These are phyloP conservation scores for Betula pendula DNA, from an alignment of 306 rosid species.

Conservation along the genomic window DNA sequence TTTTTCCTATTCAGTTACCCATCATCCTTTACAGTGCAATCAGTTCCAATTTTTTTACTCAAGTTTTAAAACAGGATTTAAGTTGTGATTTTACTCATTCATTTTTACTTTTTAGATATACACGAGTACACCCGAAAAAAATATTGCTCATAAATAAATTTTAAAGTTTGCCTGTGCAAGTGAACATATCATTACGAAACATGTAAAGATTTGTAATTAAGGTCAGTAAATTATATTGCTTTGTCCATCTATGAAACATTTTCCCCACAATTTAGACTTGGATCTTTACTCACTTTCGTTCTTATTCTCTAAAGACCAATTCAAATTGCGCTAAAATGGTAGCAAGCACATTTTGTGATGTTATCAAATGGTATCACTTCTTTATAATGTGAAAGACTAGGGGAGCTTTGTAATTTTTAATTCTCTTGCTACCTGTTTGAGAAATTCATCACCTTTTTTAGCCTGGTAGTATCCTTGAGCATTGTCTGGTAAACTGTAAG, in stretches of 20 bases:
- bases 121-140: background rate
- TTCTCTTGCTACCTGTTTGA: background rate
- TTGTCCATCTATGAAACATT: background rate
- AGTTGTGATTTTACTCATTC: background rate
- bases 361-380: background rate
- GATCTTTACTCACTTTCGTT: background rate
- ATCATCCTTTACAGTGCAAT: background rate
- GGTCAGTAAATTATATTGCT: background rate
- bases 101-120: background rate
- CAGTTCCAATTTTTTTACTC: background rate
- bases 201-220: background rate
- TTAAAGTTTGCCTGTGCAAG: background rate
- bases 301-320: background rate
- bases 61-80: background rate
- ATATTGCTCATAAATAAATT: background rate
- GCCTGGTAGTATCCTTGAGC: background rate
- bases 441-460: background rate
- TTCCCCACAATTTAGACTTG: background rate
- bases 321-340: background rate
- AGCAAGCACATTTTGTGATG: background rate
- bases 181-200: background rate
- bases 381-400: background rate
- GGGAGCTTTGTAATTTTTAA: background rate
- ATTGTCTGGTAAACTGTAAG: background rate
- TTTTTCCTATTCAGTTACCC: background rate